Percentiles rank a stretch among this genome's conserved stretches.
These are phyloP conservation scores for Fusarium udum DNA, from an alignment of 2,329 filamentous ascomycete species.

Conservation along the genomic window DNA sequence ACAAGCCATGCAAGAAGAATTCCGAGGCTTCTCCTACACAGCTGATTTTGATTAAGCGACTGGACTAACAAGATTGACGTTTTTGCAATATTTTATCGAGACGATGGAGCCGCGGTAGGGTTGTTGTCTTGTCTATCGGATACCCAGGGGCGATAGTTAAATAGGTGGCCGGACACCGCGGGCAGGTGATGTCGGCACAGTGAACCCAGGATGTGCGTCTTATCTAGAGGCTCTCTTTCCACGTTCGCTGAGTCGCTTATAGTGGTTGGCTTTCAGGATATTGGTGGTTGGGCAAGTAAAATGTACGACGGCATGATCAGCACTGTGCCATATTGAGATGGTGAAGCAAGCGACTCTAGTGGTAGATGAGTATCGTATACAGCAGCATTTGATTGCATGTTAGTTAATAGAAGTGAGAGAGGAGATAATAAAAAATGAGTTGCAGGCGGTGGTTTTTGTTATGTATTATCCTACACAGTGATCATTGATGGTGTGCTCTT, in stretches of 20 bases:
- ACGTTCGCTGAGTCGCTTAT: slow-evolving; percentile 30
- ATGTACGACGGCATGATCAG: slow-evolving; percentile 22
- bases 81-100: slow-evolving; percentile 38
- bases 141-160: slow-evolving; percentile 44
- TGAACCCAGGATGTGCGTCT: slow-evolving; percentile 22
- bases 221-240: not conserved
- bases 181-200: slow-evolving; percentile 34
- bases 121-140: slow-evolving; percentile 44
- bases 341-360: slow-evolving; percentile 22
- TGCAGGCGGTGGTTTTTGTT: not conserved
- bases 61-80: slow-evolving; percentile 29
- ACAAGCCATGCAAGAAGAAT: slow-evolving; percentile 99
- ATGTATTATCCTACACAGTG: not conserved
- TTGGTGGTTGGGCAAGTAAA: slow-evolving; percentile 35
- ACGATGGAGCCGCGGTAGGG: slow-evolving; percentile 39
- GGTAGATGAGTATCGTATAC: slow-evolving; percentile 28
- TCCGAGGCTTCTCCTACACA: slow-evolving; percentile 98
- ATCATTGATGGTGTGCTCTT: too few relatives aligned
- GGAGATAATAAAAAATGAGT: slow-evolving; percentile 7
- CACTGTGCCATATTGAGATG: slow-evolving; percentile 20
- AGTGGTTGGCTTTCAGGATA: slow-evolving; percentile 35
- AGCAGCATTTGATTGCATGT: slow-evolving; percentile 29
- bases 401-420: slow-evolving; percentile 40
- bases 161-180: slow-evolving; percentile 39
- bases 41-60: slow-evolving; percentile 79